A percentile compares a stretch with the other conserved stretches of the same genome.
phyloP scores from a whole-genome alignment of 257 asterid species.

The Anisodus tanguticus region DNA sequence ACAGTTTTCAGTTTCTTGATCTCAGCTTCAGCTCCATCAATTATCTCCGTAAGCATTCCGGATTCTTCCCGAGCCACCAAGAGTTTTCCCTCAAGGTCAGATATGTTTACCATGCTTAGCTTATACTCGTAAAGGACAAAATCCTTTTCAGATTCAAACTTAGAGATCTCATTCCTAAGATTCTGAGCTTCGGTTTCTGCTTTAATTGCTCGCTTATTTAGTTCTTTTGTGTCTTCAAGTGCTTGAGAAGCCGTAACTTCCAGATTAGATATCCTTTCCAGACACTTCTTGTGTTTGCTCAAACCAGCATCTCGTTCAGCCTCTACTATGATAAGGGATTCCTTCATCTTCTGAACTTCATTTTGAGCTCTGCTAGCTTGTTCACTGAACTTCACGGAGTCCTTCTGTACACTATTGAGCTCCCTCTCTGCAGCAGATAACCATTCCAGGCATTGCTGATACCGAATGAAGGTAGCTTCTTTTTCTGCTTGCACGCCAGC shows the following conservation, averaged over 20 bases:
- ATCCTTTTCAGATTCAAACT: constrained; percentile 63
- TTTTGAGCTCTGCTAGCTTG: constrained; percentile 63
- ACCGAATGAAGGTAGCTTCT: constrained; percentile 56
- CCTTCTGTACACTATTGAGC: constrained; percentile 57
- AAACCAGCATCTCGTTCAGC: constrained; percentile 58
- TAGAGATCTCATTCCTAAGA: constrained; percentile 56
- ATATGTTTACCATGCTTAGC: constrained; percentile 54
- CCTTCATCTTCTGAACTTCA: constrained; percentile 70
- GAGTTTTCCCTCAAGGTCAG: constrained; percentile 58
- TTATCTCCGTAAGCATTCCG: constrained; percentile 49
- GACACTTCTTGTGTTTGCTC: constrained; percentile 51
- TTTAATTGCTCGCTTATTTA: constrained; percentile 41
- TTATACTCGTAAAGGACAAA: constrained; percentile 42
- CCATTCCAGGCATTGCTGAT: constrained; percentile 65
- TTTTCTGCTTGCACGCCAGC: constrained; percentile 63
- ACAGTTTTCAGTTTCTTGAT: constrained; percentile 56
- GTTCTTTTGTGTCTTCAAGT: constrained; percentile 52
- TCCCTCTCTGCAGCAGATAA: constrained; percentile 58
- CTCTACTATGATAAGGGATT: constrained; percentile 62
- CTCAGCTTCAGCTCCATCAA: constrained; percentile 71
- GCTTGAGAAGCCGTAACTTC: constrained; percentile 52
- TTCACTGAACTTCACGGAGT: constrained; percentile 55
- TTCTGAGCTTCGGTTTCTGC: constrained; percentile 60
- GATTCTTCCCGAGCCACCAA: constrained; percentile 52
- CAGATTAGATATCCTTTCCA: constrained; percentile 52